Evolutionary conservation across 441 rosid species (phyloP), one percentile per base, ranked within the genome.

Genomic region (Eruca vesicaria): DNA sequence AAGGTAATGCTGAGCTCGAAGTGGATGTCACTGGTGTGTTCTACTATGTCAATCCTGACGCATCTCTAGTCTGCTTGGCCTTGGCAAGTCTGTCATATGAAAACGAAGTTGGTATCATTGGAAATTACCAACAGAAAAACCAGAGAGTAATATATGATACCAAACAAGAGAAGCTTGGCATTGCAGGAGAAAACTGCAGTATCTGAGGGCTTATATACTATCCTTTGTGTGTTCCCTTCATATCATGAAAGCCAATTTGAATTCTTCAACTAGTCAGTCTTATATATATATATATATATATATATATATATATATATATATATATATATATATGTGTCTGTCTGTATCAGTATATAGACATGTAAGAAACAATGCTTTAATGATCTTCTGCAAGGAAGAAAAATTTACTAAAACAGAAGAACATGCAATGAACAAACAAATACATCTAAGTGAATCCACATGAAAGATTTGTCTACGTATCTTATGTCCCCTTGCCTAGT

Each of bases 101-200:
- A 64, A 85, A 88, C 7, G 97, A 95, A 62, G 75, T 82, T 2
- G 94, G 93, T 0, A 93, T 95, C 33, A 82, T 95, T 45, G 98
- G 89, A 50, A 90, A 95, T 76, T 89, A 86, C 74, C 99, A 95
- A 82, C 99, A 95, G 89, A 88, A 80, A 68, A 95, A 93, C 84
- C 95, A 86, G 65, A 95, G 99, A 88, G 82, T 90, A 21, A 67
- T 93, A 11, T 95, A 95, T 83, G 90, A 95, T 74, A 91, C 87
- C 5, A 86, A 82, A 74, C 81, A 69, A 58, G 89, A 90, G 23
- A 87, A 64, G 86, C 58, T 91, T 70, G 99, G 96, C 64, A 84
- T 95, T 79, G 95, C 92, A 35, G 80, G 69, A 76, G 98, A 95
- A 89, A 75, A 80, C 74, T 95, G 99, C 86, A 84, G 85, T 76